Conservation (phyloP, 257 asterid species). For the Primulina eburnea region DNA sequence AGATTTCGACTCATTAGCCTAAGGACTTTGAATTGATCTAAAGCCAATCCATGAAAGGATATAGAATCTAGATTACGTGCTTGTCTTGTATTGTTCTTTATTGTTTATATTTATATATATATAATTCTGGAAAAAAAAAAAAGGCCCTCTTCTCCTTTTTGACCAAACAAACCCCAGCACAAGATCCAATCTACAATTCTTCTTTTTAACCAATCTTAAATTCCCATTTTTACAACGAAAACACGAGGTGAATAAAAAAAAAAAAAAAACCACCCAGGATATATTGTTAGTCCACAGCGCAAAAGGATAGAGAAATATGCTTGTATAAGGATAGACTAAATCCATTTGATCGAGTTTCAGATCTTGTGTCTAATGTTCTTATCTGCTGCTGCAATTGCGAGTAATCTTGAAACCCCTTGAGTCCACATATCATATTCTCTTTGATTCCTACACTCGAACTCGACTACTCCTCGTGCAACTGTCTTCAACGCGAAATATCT, state of each 20-base stretch:
- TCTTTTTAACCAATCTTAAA: conserved; percentile 3
- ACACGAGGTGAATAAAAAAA: neutral
- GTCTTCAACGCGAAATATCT: conserved; percentile 83
- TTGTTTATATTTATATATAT: too few species aligned
- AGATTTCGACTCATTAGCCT: too few species aligned
- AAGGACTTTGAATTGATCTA: too few species aligned
- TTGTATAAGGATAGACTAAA: conserved; percentile 9
- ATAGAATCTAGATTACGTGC: conserved; percentile 19
- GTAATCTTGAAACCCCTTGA: conserved; percentile 86
- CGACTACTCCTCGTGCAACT: conserved; percentile 68
- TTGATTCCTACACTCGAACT: conserved; percentile 80
- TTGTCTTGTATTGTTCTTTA: conserved; percentile 22
- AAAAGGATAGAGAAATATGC: conserved; percentile 17
- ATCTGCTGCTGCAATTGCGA: conserved; percentile 73
- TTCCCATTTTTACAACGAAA: conserved; percentile 32
- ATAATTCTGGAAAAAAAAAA: too few species aligned
- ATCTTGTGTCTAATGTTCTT: conserved; percentile 51
- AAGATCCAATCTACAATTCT: conserved; percentile 31
- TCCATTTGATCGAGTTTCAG: conserved; percentile 22
- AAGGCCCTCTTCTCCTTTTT: conserved; percentile 33
- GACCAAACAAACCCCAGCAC: conserved; percentile 48
- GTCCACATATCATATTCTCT: conserved; percentile 93
- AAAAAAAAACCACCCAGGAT: conserved; percentile 39
- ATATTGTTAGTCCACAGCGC: conserved; percentile 32
- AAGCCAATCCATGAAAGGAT: neutral